phyloP scores from a whole-genome alignment of 805 yeast species.

The Tetrapisispora phaffii region DNA sequence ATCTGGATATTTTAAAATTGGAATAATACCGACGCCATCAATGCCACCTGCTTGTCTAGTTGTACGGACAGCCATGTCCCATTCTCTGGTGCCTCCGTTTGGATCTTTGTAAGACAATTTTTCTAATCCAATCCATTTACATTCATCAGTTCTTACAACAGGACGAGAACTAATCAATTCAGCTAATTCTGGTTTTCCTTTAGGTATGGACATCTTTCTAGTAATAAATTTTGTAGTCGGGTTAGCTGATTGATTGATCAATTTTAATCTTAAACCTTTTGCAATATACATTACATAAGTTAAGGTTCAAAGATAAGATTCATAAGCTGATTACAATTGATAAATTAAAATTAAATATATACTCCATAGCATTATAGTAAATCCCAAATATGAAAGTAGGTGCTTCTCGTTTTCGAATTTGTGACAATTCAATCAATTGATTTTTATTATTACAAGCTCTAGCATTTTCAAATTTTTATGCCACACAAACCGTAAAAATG shows the following conservation, averaged over 20 bases:
- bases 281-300: neutral
- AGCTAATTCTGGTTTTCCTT: conserved; percentile 32
- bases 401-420: too few species aligned
- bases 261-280: neutral
- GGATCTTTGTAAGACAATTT: conserved; percentile 68
- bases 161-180: conserved; percentile 25
- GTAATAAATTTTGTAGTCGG: neutral
- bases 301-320: neutral
- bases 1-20: conserved; percentile 46
- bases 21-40: conserved; percentile 89
- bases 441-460: too few species aligned
- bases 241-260: too few species aligned
- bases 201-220: conserved; percentile 14
- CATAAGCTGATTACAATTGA: neutral
- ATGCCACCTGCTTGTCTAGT: conserved; percentile 52
- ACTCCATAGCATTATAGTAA: too few species aligned
- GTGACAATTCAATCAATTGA: too few species aligned
- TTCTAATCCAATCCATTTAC: conserved; percentile 59
- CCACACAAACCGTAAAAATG: too few species aligned
- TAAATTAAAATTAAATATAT: too few species aligned
- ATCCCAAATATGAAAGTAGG: too few species aligned
- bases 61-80: conserved; percentile 85
- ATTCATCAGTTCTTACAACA: conserved; percentile 34
- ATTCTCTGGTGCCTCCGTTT: conserved; percentile 54
- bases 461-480: too few species aligned